These are phyloP conservation scores for Saprolegnia parasitica DNA, from an alignment of 352 stramenopile genomes.

Conservation along the genomic window DNA sequence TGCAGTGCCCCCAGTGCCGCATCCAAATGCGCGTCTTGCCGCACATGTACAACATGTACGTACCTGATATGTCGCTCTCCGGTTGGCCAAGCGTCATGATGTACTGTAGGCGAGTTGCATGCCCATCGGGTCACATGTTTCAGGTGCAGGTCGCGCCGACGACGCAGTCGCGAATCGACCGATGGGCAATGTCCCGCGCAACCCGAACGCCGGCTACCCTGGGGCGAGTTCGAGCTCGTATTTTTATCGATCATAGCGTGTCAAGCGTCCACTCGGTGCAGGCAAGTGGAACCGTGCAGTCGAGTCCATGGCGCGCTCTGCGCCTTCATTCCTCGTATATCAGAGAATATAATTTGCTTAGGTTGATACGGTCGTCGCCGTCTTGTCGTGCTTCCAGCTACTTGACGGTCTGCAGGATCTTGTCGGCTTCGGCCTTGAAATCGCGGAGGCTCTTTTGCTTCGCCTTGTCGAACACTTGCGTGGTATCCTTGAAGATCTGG, in stretches of 20 bases:
- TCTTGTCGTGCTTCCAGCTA: neutral
- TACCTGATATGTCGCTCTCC: conserved; percentile 13
- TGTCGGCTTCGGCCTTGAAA: conserved; percentile 22
- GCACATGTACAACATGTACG: conserved; percentile 88
- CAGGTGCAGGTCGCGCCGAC: conserved; percentile 64
- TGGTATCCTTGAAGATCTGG: conserved; percentile 12
- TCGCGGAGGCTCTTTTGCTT: conserved; percentile 26
- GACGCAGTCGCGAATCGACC: conserved; percentile 9
- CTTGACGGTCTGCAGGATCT: conserved; percentile 18
- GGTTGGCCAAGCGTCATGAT: neutral
- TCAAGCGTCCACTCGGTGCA: neutral
- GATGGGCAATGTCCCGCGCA: neutral
- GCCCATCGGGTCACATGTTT: conserved; percentile 81
- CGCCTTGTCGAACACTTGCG: conserved; percentile 17
- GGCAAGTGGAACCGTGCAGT: too few relatives aligned
- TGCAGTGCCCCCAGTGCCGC: conserved; percentile 78
- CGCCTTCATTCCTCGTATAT: conserved; percentile 5
- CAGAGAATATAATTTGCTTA: conserved; percentile 21
- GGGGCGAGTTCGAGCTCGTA: conserved; percentile 14
- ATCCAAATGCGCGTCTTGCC: conserved; percentile 84
- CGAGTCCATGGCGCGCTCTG: neutral
- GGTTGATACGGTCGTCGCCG: neutral
- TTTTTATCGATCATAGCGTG: conserved; percentile 16
- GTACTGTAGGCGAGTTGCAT: conserved; percentile 59
- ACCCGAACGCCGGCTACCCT: conserved; percentile 21